phyloP scores from a whole-genome alignment of 208 protist species.

The Leishmania gerbilli region DNA sequence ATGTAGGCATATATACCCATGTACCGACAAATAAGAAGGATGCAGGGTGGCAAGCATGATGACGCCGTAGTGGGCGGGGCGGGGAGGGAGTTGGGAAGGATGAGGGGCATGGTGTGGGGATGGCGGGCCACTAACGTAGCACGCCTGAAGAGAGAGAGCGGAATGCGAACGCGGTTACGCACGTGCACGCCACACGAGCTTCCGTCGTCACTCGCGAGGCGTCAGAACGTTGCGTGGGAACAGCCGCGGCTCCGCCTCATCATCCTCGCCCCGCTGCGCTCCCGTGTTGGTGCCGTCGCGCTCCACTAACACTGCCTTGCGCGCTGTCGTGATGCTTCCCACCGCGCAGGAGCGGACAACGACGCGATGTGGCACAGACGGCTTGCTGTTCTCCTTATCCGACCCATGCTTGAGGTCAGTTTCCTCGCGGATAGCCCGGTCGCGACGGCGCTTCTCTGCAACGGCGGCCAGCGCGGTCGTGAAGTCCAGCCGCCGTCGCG shows the following conservation, averaged over 20 bases:
- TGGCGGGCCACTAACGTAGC: neutral
- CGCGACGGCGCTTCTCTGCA: slow-evolving; percentile 41
- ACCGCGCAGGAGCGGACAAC: slow-evolving; percentile 24
- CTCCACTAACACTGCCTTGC: neutral
- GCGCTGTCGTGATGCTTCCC: slow-evolving; percentile 25
- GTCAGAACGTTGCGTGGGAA: slow-evolving; percentile 10
- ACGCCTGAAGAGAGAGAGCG: no score
- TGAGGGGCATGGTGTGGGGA: neutral
- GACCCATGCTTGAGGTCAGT: neutral
- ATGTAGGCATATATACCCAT: neutral
- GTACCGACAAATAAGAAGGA: neutral
- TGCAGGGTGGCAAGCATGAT: neutral
- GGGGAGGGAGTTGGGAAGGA: neutral
- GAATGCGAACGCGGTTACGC: neutral
- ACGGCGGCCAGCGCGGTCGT: slow-evolving; percentile 38
- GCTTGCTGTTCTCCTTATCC: slow-evolving; percentile 22
- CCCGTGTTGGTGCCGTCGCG: neutral
- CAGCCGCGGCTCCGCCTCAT: slow-evolving; percentile 30
- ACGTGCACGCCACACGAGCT: neutral
- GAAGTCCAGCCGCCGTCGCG: slow-evolving; percentile 43
- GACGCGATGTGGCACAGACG: neutral
- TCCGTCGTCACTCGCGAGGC: neutral
- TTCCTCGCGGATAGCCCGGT: slow-evolving; percentile 22
- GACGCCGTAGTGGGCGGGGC: neutral
- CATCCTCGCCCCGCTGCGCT: slow-evolving; percentile 15